Evolutionary conservation across 306 rosid species (phyloP).

Genomic region (Cucurbita ficifolia): DNA sequence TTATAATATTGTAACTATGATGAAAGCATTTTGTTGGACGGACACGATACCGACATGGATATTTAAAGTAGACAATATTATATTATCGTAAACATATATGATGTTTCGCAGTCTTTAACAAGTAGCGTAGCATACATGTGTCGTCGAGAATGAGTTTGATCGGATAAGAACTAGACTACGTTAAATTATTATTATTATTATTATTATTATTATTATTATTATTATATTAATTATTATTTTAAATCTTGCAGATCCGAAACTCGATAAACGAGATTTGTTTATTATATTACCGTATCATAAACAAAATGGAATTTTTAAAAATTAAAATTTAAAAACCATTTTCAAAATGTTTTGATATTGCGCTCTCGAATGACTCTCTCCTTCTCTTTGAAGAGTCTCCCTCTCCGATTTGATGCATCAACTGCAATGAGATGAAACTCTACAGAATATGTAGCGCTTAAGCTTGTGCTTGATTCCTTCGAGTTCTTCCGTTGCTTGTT

Average conservation of each 20-base stretch:
- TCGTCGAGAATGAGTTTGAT: too few species aligned
- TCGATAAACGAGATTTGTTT: not conserved
- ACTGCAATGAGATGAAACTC: not conserved
- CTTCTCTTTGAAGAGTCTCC: not conserved
- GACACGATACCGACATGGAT: too few species aligned
- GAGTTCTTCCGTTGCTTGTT: not conserved
- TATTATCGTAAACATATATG: too few species aligned
- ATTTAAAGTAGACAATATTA: too few species aligned
- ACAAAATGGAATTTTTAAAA: not conserved
- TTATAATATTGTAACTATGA: too few species aligned
- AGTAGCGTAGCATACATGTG: too few species aligned
- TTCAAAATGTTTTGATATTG: not conserved
- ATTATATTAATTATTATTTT: not conserved
- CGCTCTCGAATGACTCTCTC: not conserved
- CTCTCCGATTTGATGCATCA: constrained; percentile 2
- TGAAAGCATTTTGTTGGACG: too few species aligned
- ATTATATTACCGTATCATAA: not conserved
- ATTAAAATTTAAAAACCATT: not conserved
- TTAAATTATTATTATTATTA: too few species aligned
- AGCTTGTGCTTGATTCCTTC: not conserved
- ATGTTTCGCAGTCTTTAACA: too few species aligned
- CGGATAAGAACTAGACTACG: too few species aligned
- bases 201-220: too few species aligned
- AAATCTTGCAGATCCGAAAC: not conserved
- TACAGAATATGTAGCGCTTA: not conserved